Evolutionary conservation across 2,329 filamentous ascomycete species (phyloP), one percentile per base, ranked within the genome.

Genomic region (Orbilia ellipsospora): DNA sequence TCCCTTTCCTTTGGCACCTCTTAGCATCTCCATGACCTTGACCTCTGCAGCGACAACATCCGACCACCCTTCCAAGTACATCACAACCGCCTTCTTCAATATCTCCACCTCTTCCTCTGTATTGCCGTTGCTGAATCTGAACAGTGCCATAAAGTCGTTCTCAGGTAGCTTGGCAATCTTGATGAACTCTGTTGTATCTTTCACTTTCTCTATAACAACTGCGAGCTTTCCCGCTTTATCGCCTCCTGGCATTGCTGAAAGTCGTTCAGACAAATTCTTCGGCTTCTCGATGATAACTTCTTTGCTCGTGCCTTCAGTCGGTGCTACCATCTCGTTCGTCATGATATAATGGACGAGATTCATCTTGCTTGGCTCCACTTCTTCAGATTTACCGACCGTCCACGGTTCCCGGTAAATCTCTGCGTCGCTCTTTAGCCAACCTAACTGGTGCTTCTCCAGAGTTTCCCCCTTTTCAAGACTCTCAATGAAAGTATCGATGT

Each of bases 371-470:
- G 72, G 72, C 23, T 59, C 57, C 13, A 44, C 42, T n/a, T 73
- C 56, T n/a, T 54, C 52, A 5, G 52, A 59, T n/a, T 74, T 59
- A 15, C 72, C 72, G 1, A 75, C 72, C 48, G 26, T 31, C 72
- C 72, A 75, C 18, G 72, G 72, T 12, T 68, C 45, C 7, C 72
- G 51, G 20, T 69, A 69, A 2, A 69, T 75, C 72, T 75, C 72
- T 5, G 59, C 60, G 44, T 75, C 72, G 36, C 59, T 61, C 59
- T 75, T 75, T 59, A 75, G 36, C 2, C 26, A 31, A 10, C 36
- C 16, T 2, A 75, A 50, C 12, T 51, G 42, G 26, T 54, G 54
- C 54, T 50, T 59, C 4, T 61, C 59, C 16, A 69, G 12, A 1
- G 28, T 48, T 20, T 75, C 62, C 13, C 62, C 69, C 7, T 51